Base-by-base conservation (phyloP, 2,329 filamentous ascomycete species). In the Colletotrichum musae region DNA sequence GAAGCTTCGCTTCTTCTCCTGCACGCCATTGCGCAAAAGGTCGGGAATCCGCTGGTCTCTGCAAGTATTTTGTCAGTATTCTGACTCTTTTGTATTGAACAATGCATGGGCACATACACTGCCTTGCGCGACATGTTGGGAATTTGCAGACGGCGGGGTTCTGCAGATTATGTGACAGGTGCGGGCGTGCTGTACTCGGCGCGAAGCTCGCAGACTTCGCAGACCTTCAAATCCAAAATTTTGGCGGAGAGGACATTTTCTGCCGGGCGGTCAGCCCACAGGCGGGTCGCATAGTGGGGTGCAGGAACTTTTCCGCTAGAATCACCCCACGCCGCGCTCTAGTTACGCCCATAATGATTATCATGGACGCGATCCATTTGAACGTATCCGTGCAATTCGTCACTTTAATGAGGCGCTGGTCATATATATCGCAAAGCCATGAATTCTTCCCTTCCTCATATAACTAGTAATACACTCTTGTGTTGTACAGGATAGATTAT, bases 1-100 rank as follows among this genome's bases (percentile, higher is more conserved):
- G 86, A 99, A 98, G 84, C 93, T 97, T 81, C 96, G 90, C 85
- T 98, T 98, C 89, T 97, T 98, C 81, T 98, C 94, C 81, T 93
- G 94, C 71, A 95, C 87, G 73, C 93, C 93, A 92, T 97, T 98
- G 80, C 92, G 90, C 77, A 98, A 95, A 75, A 98, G 90, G 80
- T 94, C 92, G 70, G 92, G 93, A 76, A 98, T 97, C 81, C 94
- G 93, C 83, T 93, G 93, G 82, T 97, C 94, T 78, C 94, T 94
- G 72, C 39, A 64, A 51, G 47, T 58, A 66, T 43, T 12, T n/a
- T 39, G 48, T 63, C 21, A 65, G 39, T 21, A 28, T 10, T 36
- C 10, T 10, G 32, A 51, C 7, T n/a, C 15, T 18, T 36, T 28
- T 16, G 26, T 5, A 47, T 36, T 36, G 16, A 5, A 15, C 4